Evolutionary conservation across 108 stramenopile species (phyloP).

Genomic region (Discostella pseudostelligera): DNA sequence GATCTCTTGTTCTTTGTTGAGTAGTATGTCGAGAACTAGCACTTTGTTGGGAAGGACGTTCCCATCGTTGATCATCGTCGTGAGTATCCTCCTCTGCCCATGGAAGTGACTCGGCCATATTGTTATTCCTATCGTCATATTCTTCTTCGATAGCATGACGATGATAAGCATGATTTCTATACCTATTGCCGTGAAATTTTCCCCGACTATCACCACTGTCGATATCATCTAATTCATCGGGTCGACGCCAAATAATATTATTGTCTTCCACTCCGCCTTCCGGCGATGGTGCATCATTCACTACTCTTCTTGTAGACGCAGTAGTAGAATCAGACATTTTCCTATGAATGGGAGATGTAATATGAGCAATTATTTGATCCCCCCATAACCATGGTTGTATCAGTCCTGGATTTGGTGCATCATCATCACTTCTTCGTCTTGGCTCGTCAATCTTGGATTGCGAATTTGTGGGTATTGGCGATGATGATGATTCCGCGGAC

Average conservation of each 20-base stretch:
- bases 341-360: neutral
- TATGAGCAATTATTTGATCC: neutral
- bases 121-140: neutral
- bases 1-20: neutral
- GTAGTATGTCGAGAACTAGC: neutral
- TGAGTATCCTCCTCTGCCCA: too few relatives aligned
- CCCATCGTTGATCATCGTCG: too few relatives aligned
- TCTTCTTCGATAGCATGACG: neutral
- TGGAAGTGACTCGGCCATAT: too few relatives aligned
- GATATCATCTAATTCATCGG: slow-evolving; percentile 12
- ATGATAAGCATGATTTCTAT: neutral
- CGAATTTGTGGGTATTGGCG: neutral
- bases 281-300: slow-evolving; percentile 18
- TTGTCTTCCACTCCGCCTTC: slow-evolving; percentile 26
- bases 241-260: slow-evolving; percentile 23
- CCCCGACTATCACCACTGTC: slow-evolving; percentile 6
- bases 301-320: neutral
- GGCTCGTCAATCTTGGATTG: neutral
- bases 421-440: too few relatives aligned
- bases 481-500: neutral
- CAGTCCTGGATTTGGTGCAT: neutral
- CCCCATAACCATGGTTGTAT: neutral
- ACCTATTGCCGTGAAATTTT: neutral
- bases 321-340: slow-evolving; percentile 2
- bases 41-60: neutral